Evolutionary conservation across 331 rosid species (phyloP).

Genomic region (Quercus phellos): DNA sequence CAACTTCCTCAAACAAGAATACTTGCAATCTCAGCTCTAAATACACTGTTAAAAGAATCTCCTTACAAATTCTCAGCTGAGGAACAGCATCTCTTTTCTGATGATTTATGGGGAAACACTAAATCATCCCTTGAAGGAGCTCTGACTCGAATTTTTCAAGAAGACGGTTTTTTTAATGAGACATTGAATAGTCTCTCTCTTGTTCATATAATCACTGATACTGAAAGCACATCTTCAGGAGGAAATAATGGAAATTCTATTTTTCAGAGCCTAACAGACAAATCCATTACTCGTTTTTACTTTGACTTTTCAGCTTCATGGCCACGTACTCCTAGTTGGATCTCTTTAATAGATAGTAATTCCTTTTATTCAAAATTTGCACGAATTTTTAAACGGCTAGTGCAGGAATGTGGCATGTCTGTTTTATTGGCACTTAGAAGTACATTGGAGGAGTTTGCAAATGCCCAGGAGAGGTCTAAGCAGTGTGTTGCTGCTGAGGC

Average conservation of each 20-base stretch:
- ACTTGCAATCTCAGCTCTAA: slow-evolving; percentile 92
- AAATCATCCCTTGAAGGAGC: slow-evolving; percentile 87
- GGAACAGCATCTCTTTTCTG: slow-evolving; percentile 32
- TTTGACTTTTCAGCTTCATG: slow-evolving; percentile 96
- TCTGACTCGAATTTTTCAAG: slow-evolving; percentile 77
- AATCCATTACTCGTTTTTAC: slow-evolving; percentile 87
- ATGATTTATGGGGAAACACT: slow-evolving; percentile 43
- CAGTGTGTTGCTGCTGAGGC: slow-evolving; percentile 99
- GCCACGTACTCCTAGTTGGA: slow-evolving; percentile 99
- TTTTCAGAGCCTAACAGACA: slow-evolving; percentile 95
- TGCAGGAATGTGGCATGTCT: slow-evolving; percentile 95
- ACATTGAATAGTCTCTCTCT: slow-evolving; percentile 91
- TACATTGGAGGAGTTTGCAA: slow-evolving; percentile 71
- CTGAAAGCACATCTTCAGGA: slow-evolving; percentile 62
- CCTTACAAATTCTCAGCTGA: slow-evolving; percentile 75
- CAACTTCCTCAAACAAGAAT: slow-evolving; percentile 97
- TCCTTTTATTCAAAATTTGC: slow-evolving; percentile 88
- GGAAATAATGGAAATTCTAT: slow-evolving; percentile 75
- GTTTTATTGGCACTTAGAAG: slow-evolving; percentile 66
- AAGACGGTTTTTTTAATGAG: slow-evolving; percentile 88
- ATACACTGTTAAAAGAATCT: slow-evolving; percentile 88
- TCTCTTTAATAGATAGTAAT: slow-evolving; percentile 69
- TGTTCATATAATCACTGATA: slow-evolving; percentile 79
- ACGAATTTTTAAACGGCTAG: slow-evolving; percentile 82
- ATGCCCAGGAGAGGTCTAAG: slow-evolving; percentile 93